Conservation (phyloP, 202 grass and related monocot genomes). For the Alloteropsis angusta region DNA sequence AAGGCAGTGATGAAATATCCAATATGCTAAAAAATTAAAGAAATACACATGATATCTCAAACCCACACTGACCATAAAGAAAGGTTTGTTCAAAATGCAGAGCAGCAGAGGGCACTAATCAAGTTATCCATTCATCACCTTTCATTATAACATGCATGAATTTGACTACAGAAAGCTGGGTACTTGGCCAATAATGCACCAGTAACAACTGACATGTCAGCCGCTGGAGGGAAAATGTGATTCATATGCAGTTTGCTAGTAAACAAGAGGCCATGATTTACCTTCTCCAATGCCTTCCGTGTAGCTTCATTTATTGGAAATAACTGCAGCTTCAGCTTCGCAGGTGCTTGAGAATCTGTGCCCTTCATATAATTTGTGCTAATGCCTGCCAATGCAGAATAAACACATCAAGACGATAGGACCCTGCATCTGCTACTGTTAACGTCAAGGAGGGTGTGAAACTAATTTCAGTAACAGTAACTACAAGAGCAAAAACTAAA, state of each 20-base stretch:
- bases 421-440: neutral
- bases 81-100: neutral
- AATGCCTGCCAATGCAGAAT: constrained; percentile 37
- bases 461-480: neutral
- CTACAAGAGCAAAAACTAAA: neutral
- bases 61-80: neutral
- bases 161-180: neutral
- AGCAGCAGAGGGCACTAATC: neutral
- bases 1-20: constrained; percentile 12
- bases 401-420: constrained; percentile 15
- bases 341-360: constrained; percentile 43
- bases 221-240: neutral
- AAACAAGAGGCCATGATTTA: constrained; percentile 30
- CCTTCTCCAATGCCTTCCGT: constrained; percentile 84
- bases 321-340: constrained; percentile 88
- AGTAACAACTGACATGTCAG: neutral
- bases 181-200: neutral
- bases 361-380: constrained; percentile 48
- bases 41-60: constrained; percentile 20
- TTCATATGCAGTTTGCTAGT: constrained; percentile 10
- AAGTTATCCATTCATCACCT: neutral
- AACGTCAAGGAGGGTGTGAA: neutral
- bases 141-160: constrained; percentile 24
- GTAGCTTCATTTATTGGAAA: constrained; percentile 98
- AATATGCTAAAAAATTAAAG: constrained; percentile 9